Percentiles rank a stretch among this genome's conserved stretches.
Evolutionary conservation across 306 rosid species (phyloP).

Genomic region (Castanea sativa): DNA sequence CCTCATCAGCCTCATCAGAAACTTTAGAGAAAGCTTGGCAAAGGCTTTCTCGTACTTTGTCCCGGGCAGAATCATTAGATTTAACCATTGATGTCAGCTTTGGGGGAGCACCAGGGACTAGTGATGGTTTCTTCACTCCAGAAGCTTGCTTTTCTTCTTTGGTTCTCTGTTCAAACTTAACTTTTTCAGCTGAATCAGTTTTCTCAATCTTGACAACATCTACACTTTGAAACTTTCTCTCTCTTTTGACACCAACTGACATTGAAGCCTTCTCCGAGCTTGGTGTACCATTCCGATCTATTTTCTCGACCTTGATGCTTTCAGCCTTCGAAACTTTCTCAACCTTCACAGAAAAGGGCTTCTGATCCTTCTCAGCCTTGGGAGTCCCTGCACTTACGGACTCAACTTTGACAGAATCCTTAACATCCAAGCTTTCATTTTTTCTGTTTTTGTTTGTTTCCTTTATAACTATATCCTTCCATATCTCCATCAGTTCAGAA

Average conservation of each 20-base stretch:
- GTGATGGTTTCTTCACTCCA: constrained; percentile 41
- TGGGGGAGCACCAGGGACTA: constrained; percentile 47
- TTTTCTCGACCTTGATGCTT: constrained; percentile 55
- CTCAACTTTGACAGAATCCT: constrained; percentile 38
- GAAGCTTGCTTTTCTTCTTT: constrained; percentile 52
- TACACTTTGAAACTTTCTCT: constrained; percentile 31
- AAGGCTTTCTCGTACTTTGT: constrained; percentile 79
- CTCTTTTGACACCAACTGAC: constrained; percentile 16
- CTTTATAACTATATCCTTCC: constrained; percentile 76
- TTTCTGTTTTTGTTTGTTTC: constrained; percentile 69
- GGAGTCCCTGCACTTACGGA: constrained; percentile 50
- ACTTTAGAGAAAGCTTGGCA: constrained; percentile 77
- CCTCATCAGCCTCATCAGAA: constrained; percentile 65
- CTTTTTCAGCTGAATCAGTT: constrained; percentile 30
- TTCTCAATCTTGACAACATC: constrained; percentile 50
- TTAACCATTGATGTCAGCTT: constrained; percentile 73
- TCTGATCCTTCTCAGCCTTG: constrained; percentile 51
- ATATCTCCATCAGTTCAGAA: constrained; percentile 65
- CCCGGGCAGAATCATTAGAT: constrained; percentile 60
- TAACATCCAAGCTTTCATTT: constrained; percentile 47
- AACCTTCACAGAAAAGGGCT: neutral
- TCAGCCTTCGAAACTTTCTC: constrained; percentile 51
- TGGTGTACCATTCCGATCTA: constrained; percentile 44
- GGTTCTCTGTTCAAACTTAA: constrained; percentile 61
- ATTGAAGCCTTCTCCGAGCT: constrained; percentile 35